Base-by-base conservation (phyloP, 2,329 filamentous ascomycete genomes). In the Epichloe sibirici region DNA sequence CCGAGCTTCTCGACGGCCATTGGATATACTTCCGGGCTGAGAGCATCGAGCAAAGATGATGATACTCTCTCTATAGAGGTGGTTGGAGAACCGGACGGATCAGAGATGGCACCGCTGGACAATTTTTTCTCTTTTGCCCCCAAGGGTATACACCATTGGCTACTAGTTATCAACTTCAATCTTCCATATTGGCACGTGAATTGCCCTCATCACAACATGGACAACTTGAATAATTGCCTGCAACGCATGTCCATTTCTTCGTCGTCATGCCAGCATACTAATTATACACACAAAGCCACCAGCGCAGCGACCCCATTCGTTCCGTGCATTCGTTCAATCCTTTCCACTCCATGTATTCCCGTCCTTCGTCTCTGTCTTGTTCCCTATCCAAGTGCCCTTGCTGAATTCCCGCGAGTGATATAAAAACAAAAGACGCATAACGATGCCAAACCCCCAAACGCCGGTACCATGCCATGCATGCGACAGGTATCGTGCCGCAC, bases 401-500 rank as follows among this genome's bases (percentile, higher is more conserved):
- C 43, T 48, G 38, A 37, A 31, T 45, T 43, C 38, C 45, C 25
- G 8, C 51, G n/a, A 39, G 34, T n/a, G 45, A 35, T 44, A 37
- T 31, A 52, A 40, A n/a, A 39, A 39, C 28, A n/a, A 23, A 47
- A 52, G 21, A 31, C 28, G 31, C 38, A 40, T 21, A 52, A 45
- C 23, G 42, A 44, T 44, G 23, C 23, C 11, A 25, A 44, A 37
- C 7, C 31, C n/a, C 23, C 25, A 17, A 54, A 54, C 52, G 52
- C 52, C 52, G 49, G 37, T 49, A n/a, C 46, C 46, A 31, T 49
- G 21, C 46, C 46, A 37, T 50, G 48, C 38, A 53, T 52, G 51
- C 51, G 49, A 49, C 23, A 17, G 31, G 35, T n/a, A 17, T 37
- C 47, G 25, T 40, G 12, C 17, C 40, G 44, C 49, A n/a, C 15